phyloP scores from a whole-genome alignment of 2,329 filamentous ascomycete species.

The Fusarium chlamydosporum region DNA sequence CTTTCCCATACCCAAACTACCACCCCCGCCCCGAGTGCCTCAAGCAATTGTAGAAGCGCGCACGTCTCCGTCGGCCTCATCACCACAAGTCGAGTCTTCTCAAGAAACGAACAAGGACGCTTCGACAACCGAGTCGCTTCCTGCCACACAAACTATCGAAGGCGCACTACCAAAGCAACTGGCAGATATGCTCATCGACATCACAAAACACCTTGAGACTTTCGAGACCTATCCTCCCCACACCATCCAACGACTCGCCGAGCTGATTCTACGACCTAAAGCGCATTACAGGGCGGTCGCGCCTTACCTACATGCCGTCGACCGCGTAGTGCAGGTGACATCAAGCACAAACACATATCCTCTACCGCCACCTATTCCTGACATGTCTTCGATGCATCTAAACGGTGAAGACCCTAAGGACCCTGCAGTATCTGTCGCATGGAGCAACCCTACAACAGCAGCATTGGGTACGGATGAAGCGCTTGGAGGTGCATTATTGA shows the following conservation, averaged over 20 bases:
- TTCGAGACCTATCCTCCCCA: conserved; percentile 87
- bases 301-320: conserved; percentile 89
- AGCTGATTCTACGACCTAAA: conserved; percentile 83
- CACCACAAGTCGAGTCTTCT: conserved; percentile 60
- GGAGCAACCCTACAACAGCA: conserved; percentile 63
- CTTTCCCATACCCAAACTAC: conserved; percentile 78
- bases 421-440: conserved; percentile 59
- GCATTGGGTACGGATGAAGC: conserved; percentile 86
- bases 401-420: conserved; percentile 72
- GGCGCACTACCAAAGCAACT: conserved; percentile 74
- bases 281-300: conserved; percentile 85
- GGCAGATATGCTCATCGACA: conserved; percentile 71
- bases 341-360: conserved; percentile 86
- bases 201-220: conserved; percentile 72
- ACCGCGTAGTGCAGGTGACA: conserved; percentile 91
- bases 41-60: conserved; percentile 60
- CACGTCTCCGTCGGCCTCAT: conserved; percentile 60
- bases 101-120: conserved; percentile 80
- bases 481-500: conserved; percentile 89
- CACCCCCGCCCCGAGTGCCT: conserved; percentile 59
- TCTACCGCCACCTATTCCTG: conserved; percentile 76
- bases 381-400: conserved; percentile 67
- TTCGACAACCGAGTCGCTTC: conserved; percentile 61
- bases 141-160: conserved; percentile 52
- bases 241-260: conserved; percentile 91